Base-by-base conservation (phyloP, 192 early-diverging fungal species). In the Coemansia sp. region DNA sequence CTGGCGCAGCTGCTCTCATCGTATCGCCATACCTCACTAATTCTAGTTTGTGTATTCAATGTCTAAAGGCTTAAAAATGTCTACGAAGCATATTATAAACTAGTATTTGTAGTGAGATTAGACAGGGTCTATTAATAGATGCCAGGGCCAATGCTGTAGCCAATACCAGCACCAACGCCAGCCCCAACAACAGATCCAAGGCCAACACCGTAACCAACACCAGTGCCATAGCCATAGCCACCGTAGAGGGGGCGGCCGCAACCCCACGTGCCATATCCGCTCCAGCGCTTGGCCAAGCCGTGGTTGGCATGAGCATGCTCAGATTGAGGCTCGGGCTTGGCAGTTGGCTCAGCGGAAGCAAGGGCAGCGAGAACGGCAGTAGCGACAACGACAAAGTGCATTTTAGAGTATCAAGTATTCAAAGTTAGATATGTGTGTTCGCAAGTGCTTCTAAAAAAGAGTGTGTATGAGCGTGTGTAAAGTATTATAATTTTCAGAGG, bases 251-350 rank as follows among this genome's bases (percentile, higher is more conserved):
- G 22, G 61, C 38, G 27, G 36, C 61, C 38, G 6, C 61, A 41
- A 3, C 61, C 61, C 61, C 61, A 63, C 10, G 61, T 22, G 36
- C 40, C 40, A 63, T 9, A 33, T 36, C 33, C 57, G 8, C 18
- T 33, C 57, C 61, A 63, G 61, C 38, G 40, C 40, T 27, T 63
- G 22, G 61, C 61, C 16, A 63, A 42, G 38, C 36, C 36, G 5
- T 63, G 38, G 36, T n/a, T 10, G 40, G 61, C 38, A 20, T 38
- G 60, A n/a, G 34, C 0, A 40, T 29, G 16, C 36, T 38, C n/a
- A 9, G 5, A 20, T 2, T 34, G 29, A 16, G 57, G 57, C 54
- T 29, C 3, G 18, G 27, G 27, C 15, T 22, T 63, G 18, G 36
- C 38, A 3, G 40, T 24, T 22, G 61, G 61, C 40, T 42, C 38